A percentile compares a stretch with the other conserved stretches of the same genome.
Evolutionary conservation across 2,329 filamentous ascomycete species (phyloP).

Genomic region (Cercospora zeina): DNA sequence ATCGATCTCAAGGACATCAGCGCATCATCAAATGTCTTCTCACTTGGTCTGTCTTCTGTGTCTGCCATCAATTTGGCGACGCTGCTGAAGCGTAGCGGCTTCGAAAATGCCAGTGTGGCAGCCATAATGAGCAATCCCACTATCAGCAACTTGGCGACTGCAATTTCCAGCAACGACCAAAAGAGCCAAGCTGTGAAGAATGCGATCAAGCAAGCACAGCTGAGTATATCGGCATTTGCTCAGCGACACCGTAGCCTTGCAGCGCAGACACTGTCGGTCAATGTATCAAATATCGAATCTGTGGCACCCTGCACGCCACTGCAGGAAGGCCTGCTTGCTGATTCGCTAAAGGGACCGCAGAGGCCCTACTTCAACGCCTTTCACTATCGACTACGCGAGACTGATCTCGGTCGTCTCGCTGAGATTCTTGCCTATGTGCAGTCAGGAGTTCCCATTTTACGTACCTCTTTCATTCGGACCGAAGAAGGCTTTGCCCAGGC

Average conservation of each 20-base stretch:
- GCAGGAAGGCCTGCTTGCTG: slow-evolving; percentile 82
- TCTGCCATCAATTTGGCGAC: slow-evolving; percentile 71
- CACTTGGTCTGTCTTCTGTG: slow-evolving; percentile 85
- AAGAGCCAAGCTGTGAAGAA: slow-evolving; percentile 32
- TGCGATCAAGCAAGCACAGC: slow-evolving; percentile 52
- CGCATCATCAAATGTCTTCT: slow-evolving; percentile 70
- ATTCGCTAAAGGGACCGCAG: slow-evolving; percentile 59
- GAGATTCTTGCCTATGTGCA: slow-evolving; percentile 61
- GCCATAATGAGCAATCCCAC: slow-evolving; percentile 62
- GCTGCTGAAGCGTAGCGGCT: slow-evolving; percentile 63
- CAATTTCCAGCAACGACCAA: slow-evolving; percentile 30
- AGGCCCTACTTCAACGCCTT: slow-evolving; percentile 79
- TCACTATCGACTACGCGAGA: slow-evolving; percentile 54
- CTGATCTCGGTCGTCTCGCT: slow-evolving; percentile 54
- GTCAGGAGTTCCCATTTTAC: slow-evolving; percentile 61
- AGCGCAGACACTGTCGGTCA: slow-evolving; percentile 55
- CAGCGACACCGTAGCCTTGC: slow-evolving; percentile 60
- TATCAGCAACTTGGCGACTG: slow-evolving; percentile 46
- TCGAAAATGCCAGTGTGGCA: slow-evolving; percentile 62
- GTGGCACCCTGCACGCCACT: slow-evolving; percentile 81
- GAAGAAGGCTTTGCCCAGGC: slow-evolving; percentile 76
- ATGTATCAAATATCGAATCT: slow-evolving; percentile 62
- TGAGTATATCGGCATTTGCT: slow-evolving; percentile 60
- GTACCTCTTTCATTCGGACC: slow-evolving; percentile 71
- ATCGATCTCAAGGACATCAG: slow-evolving; percentile 50